A percentile compares a stretch with the other conserved stretches of the same genome.
These are phyloP conservation scores for Austroboletus eburneus DNA, from an alignment of 768 basidiomycete species.

Conservation along the genomic window DNA sequence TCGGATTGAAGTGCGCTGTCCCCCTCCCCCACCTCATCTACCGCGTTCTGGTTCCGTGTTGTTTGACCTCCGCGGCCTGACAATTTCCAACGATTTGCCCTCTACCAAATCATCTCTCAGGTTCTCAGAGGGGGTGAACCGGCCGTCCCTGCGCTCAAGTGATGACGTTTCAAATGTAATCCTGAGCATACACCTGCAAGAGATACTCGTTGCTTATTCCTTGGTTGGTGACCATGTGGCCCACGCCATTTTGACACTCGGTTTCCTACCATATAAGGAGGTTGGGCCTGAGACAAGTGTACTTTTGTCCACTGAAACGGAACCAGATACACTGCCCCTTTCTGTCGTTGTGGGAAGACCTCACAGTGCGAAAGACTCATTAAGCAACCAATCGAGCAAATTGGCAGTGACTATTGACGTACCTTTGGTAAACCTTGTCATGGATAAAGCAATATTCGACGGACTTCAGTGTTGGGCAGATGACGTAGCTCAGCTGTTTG, in stretches of 20 bases:
- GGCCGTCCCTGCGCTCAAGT: background rate
- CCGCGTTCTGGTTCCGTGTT: conserved; percentile 68
- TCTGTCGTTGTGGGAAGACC: conserved; percentile 19
- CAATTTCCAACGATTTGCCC: conserved; percentile 31
- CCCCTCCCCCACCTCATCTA: conserved; percentile 43
- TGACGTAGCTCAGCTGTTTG: conserved; percentile 71
- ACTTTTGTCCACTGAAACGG: conserved; percentile 25
- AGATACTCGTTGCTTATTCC: conserved; percentile 50
- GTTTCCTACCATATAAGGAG: conserved; percentile 33
- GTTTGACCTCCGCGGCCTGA: conserved; percentile 56
- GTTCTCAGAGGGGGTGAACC: conserved; percentile 24
- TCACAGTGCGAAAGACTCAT: background rate
- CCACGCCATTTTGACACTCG: conserved; percentile 47
- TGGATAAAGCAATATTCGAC: conserved; percentile 68
- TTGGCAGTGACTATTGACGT: conserved; percentile 35
- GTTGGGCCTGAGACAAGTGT: conserved; percentile 12
- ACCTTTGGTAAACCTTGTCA: conserved; percentile 57
- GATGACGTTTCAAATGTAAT: conserved; percentile 19
- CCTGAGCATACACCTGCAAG: conserved; percentile 39
- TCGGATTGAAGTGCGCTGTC: conserved; percentile 65
- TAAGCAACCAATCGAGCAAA: conserved; percentile 3
- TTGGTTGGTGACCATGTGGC: conserved; percentile 37
- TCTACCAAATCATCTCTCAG: conserved; percentile 22
- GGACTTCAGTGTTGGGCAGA: conserved; percentile 86
- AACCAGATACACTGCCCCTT: conserved; percentile 15